A percentile compares a stretch with the other conserved stretches of the same genome.
Conservation (phyloP, 176 grass and related monocot species). For the Carex scoparia region DNA sequence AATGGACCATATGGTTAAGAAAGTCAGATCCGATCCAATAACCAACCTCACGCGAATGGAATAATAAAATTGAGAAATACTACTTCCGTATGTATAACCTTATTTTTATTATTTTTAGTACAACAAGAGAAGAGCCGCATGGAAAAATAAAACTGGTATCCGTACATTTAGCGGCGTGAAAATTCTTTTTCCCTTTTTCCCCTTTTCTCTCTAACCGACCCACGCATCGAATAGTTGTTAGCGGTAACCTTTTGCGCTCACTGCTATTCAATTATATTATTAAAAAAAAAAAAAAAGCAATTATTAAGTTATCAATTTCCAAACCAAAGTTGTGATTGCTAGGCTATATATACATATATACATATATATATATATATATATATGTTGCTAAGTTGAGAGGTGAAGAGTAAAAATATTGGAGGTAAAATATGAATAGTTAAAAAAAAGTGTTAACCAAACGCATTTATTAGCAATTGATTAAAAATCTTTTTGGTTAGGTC, state of each 20-base stretch:
- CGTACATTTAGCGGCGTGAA: background rate
- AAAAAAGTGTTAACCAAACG: background rate
- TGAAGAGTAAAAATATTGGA: background rate
- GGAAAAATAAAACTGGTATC: background rate
- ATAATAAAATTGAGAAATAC: background rate
- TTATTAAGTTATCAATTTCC: background rate
- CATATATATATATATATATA: too few relatives aligned
- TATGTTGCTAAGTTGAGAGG: too few relatives aligned
- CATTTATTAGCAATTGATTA: background rate
- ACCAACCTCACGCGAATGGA: too few relatives aligned
- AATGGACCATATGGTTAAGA: too few relatives aligned
- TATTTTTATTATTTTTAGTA: background rate
- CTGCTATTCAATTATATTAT: too few relatives aligned
- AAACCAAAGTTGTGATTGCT: background rate
- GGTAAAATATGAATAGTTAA: background rate
- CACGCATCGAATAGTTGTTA: background rate
- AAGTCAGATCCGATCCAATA: too few relatives aligned
- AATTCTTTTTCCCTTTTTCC: background rate
- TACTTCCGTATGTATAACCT: too few relatives aligned
- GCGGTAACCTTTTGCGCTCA: background rate
- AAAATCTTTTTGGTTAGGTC: background rate
- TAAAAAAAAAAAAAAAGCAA: too few relatives aligned
- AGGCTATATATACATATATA: too few relatives aligned
- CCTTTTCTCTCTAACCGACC: slow-evolving; percentile 3
- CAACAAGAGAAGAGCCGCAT: background rate